These are phyloP conservation scores for Fusarium camptoceras DNA, from an alignment of 2,329 filamentous ascomycete genomes.

Conservation along the genomic window DNA sequence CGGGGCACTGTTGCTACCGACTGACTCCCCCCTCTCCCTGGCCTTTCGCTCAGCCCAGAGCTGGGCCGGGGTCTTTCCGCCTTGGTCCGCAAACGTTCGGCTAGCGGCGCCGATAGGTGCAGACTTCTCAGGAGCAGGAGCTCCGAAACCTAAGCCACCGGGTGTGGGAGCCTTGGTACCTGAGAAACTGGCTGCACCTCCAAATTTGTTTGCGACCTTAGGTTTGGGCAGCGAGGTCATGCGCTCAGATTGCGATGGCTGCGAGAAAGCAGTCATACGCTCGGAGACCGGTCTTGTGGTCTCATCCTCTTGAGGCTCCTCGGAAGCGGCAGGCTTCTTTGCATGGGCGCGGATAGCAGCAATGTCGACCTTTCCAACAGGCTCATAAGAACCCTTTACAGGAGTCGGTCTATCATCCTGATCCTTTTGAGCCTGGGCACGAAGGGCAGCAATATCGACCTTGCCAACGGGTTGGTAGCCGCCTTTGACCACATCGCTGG, in stretches of 20 bases:
- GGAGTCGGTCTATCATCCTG: conserved; percentile 83
- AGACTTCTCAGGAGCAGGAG: conserved; percentile 64
- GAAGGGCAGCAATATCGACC: conserved; percentile 94
- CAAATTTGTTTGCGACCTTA: conserved; percentile 92
- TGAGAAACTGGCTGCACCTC: conserved; percentile 75
- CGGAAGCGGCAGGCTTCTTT: conserved; percentile 67
- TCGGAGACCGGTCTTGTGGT: conserved; percentile 76
- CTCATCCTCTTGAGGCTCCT: conserved; percentile 50
- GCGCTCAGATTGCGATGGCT: conserved; percentile 73
- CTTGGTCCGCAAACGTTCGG: conserved; percentile 92
- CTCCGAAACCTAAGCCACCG: conserved; percentile 72
- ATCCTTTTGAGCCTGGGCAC: conserved; percentile 75
- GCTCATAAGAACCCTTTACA: conserved; percentile 94
- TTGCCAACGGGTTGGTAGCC: conserved; percentile 95
- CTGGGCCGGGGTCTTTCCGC: conserved; percentile 96
- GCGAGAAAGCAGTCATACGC: conserved; percentile 77
- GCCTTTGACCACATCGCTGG: conserved; percentile 78
- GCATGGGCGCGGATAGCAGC: conserved; percentile 89
- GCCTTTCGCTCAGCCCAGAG: conserved; percentile 98
- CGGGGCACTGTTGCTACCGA: conserved; percentile 48
- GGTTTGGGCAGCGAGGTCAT: conserved; percentile 92
- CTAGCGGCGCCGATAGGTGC: conserved; percentile 81
- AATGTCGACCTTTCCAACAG: conserved; percentile 96
- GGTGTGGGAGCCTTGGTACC: conserved; percentile 92
- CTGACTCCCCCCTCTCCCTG: conserved; percentile 70